Conservation (phyloP, 2,329 filamentous ascomycete genomes). For the Penicillium griseofulvum region DNA sequence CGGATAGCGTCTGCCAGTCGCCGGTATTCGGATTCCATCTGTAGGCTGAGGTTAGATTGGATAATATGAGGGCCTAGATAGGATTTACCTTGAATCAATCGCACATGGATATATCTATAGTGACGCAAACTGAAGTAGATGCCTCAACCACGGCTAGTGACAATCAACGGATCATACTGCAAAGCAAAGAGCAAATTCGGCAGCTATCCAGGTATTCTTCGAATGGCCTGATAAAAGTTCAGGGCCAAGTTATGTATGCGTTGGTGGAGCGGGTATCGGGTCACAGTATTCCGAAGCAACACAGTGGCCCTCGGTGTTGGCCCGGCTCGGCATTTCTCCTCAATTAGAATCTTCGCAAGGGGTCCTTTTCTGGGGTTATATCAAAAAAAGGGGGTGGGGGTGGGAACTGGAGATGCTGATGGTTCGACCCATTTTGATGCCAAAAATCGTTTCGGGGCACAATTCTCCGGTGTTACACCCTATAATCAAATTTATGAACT, state of each 20-base stretch:
- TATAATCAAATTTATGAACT: too few relatives aligned
- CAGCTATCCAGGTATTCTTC: background rate
- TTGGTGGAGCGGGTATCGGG: conserved; percentile 19
- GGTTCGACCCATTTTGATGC: background rate
- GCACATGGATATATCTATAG: background rate
- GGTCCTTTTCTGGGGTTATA: background rate
- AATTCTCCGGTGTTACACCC: background rate
- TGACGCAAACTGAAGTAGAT: background rate
- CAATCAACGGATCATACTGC: conserved; percentile 7
- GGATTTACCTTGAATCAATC: conserved; percentile 2
- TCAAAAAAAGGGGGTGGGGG: background rate
- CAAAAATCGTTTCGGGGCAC: background rate
- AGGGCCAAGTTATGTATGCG: conserved; percentile 10
- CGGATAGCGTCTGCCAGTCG: conserved; percentile 19
- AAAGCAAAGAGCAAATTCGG: background rate
- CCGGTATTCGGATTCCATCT: conserved; percentile 27
- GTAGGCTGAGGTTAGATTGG: background rate
- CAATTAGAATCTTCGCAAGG: background rate
- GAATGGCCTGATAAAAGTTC: too few relatives aligned
- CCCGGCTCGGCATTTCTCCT: conserved; percentile 8
- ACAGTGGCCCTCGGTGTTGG: conserved; percentile 11
- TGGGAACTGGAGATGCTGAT: background rate
- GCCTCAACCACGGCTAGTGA: background rate
- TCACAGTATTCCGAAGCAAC: conserved; percentile 29
- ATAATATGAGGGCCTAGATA: background rate